phyloP scores from a whole-genome alignment of 805 yeast species.

The Lachancea sp. region DNA sequence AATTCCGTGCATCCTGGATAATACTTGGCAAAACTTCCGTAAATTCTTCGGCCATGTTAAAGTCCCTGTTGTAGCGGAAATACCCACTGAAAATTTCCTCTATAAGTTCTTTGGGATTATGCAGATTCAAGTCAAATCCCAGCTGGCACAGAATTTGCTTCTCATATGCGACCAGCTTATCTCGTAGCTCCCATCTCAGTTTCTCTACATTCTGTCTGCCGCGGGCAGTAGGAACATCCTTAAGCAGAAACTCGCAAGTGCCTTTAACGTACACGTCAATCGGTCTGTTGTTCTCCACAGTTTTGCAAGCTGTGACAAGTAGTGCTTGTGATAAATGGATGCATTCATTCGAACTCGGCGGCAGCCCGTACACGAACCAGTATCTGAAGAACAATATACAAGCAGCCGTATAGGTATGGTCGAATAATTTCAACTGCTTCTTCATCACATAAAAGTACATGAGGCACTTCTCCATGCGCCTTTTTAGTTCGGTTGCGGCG shows the following conservation, averaged over 20 bases:
- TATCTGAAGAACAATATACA: constrained; percentile 32
- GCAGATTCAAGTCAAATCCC: constrained; percentile 32
- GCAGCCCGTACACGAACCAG: constrained; percentile 31
- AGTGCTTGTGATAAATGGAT: constrained; percentile 31
- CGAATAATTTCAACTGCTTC: constrained; percentile 30
- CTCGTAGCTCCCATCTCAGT: constrained; percentile 34
- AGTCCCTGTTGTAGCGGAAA: constrained; percentile 29
- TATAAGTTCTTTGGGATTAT: constrained; percentile 32
- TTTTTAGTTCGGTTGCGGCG: constrained; percentile 22
- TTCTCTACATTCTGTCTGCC: constrained; percentile 29
- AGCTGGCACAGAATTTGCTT: constrained; percentile 27
- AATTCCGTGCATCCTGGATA: constrained; percentile 30
- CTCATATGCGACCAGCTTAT: constrained; percentile 30
- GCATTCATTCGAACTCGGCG: constrained; percentile 26
- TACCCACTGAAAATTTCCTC: constrained; percentile 33
- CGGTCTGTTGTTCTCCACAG: constrained; percentile 34
- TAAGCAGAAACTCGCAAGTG: constrained; percentile 26
- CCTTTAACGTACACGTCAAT: constrained; percentile 32
- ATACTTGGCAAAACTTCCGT: constrained; percentile 27
- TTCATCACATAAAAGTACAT: constrained; percentile 33
- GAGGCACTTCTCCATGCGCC: constrained; percentile 31
- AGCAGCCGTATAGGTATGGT: constrained; percentile 34
- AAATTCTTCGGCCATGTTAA: constrained; percentile 25
- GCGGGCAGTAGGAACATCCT: constrained; percentile 16
- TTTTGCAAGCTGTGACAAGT: constrained; percentile 34